A percentile compares a stretch with the other conserved stretches of the same genome.
These are phyloP conservation scores for Arthrobotrys pseudoclavata DNA, from an alignment of 2,329 filamentous ascomycete species.

Conservation along the genomic window DNA sequence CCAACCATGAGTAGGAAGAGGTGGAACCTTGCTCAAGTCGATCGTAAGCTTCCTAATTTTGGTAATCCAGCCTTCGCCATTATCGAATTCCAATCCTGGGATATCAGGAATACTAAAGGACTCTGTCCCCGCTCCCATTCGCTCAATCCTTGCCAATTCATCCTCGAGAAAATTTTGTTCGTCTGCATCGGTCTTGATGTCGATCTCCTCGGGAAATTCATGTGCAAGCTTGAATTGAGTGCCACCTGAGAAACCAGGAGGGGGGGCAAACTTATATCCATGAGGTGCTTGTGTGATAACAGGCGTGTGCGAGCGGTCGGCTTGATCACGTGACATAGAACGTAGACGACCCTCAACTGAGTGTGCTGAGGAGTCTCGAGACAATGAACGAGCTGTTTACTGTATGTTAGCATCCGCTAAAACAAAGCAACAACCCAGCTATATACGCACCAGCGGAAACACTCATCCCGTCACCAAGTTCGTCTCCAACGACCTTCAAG, in stretches of 20 bases:
- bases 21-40: conserved; percentile 21
- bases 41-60: conserved; percentile 37
- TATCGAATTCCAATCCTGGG: conserved; percentile 33
- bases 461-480: conserved; percentile 62
- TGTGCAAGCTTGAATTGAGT: conserved; percentile 39
- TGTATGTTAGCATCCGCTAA: conserved; percentile 21
- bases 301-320: conserved; percentile 61
- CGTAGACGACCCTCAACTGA: conserved; percentile 48
- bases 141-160: conserved; percentile 32
- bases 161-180: conserved; percentile 43
- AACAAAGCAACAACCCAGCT: neutral
- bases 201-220: conserved; percentile 18
- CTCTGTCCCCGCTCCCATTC: conserved; percentile 37
- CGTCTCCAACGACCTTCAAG: conserved; percentile 58
- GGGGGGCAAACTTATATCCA: conserved; percentile 61
- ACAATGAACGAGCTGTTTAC: conserved; percentile 50
- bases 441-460: conserved; percentile 41
- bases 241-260: conserved; percentile 56
- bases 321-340: conserved; percentile 59
- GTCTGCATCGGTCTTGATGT: conserved; percentile 18
- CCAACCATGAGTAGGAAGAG: neutral
- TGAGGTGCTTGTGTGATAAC: conserved; percentile 60
- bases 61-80: conserved; percentile 10
- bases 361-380: conserved; percentile 60
- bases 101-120: neutral